Evolutionary conservation across 805 yeast genomes (phyloP).

Genomic region (Candida chilensis): DNA sequence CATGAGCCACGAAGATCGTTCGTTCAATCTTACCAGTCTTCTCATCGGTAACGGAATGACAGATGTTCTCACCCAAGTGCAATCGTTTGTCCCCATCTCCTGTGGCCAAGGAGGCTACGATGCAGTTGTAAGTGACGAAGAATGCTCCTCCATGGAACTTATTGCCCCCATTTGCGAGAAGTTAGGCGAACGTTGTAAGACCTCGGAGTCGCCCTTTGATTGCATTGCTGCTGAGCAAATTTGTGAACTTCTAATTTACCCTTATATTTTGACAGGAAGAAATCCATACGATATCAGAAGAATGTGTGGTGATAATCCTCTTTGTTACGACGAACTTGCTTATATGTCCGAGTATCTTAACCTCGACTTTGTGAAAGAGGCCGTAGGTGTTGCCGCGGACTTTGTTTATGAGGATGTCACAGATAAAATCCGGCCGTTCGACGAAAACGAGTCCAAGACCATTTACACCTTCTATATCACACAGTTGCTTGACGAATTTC

Average conservation of each 20-base stretch:
- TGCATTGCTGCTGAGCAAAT: slow-evolving; percentile 26
- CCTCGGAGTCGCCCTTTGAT: slow-evolving; percentile 17
- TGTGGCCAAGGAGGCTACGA: slow-evolving; percentile 34
- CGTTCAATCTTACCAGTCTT: slow-evolving; percentile 26
- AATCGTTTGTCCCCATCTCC: slow-evolving; percentile 31
- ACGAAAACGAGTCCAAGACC: slow-evolving; percentile 28
- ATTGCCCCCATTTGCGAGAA: slow-evolving; percentile 23
- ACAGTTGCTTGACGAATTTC: slow-evolving; percentile 11
- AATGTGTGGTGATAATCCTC: slow-evolving; percentile 18
- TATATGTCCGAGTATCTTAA: slow-evolving; percentile 27
- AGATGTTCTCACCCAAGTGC: slow-evolving; percentile 28
- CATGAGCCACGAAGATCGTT: slow-evolving; percentile 15
- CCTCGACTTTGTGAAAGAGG: slow-evolving; percentile 22
- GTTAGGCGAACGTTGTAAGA: slow-evolving; percentile 20
- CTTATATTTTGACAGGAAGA: slow-evolving; percentile 23
- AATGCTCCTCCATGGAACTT: slow-evolving; percentile 21
- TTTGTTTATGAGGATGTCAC: slow-evolving; percentile 25
- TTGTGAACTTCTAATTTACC: slow-evolving; percentile 18
- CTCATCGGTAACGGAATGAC: slow-evolving; percentile 37
- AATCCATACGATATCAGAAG: slow-evolving; percentile 30
- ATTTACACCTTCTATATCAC: slow-evolving; percentile 28
- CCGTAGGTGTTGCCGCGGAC: slow-evolving; percentile 24
- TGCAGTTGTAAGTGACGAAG: slow-evolving; percentile 20
- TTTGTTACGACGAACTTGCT: slow-evolving; percentile 21
- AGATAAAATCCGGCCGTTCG: slow-evolving; percentile 20